phyloP scores from a whole-genome alignment of 345 rosid species.

The Eutrema heterophyllum region DNA sequence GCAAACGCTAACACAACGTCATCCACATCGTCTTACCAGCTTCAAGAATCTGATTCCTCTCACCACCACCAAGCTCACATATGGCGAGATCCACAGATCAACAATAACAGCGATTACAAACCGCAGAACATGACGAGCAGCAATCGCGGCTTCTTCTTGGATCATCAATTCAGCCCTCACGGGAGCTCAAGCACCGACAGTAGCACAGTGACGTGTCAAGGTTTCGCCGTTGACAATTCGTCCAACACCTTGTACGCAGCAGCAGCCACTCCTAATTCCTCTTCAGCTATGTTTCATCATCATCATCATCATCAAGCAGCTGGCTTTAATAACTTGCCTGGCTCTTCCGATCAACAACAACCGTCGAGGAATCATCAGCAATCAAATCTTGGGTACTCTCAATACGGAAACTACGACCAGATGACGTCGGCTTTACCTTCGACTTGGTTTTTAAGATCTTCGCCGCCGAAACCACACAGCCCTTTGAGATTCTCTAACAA shows the following conservation, averaged over 20 bases:
- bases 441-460: constrained; percentile 64
- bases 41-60: constrained; percentile 33
- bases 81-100: constrained; percentile 40
- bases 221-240: constrained; percentile 49
- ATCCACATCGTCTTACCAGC: constrained; percentile 35
- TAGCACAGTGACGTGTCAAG: constrained; percentile 58
- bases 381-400: constrained; percentile 14
- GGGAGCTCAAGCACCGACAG: constrained; percentile 57
- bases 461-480: constrained; percentile 48
- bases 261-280: constrained; percentile 36
- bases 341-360: constrained; percentile 40
- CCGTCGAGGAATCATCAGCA: constrained; percentile 34
- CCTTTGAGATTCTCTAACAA: constrained; percentile 88
- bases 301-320: neutral
- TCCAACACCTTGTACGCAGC: constrained; percentile 41
- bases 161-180: constrained; percentile 61
- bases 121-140: constrained; percentile 8
- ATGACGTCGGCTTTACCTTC: constrained; percentile 33
- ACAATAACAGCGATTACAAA: constrained; percentile 37
- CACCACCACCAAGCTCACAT: constrained; percentile 34
- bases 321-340: constrained; percentile 15
- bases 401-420: constrained; percentile 27
- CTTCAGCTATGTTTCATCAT: constrained; percentile 37
- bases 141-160: constrained; percentile 52
- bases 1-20: constrained; percentile 32